Conservation (phyloP, 2,329 filamentous ascomycete species). For the Cytospora chrysosperma region DNA sequence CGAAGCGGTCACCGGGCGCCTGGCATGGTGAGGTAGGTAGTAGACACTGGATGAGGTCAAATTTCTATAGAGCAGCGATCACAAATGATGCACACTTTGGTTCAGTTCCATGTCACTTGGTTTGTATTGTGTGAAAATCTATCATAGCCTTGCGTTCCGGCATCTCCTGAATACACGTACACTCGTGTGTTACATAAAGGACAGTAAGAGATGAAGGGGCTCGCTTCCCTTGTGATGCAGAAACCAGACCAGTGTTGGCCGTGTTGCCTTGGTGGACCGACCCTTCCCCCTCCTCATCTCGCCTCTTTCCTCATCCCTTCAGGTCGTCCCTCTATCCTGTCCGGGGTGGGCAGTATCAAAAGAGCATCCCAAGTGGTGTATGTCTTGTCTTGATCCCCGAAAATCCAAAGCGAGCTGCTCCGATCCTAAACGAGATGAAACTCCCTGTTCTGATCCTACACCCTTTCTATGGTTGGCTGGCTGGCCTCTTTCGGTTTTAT, state of each 20-base stretch:
- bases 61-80: neutral
- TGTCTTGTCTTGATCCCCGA: neutral
- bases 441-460: slow-evolving; percentile 5
- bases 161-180: slow-evolving; percentile 16
- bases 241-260: slow-evolving; percentile 4
- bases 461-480: slow-evolving; percentile 20
- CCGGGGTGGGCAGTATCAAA: slow-evolving; percentile 4
- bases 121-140: slow-evolving; percentile 10
- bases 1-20: neutral
- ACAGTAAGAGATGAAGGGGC: slow-evolving; percentile 15
- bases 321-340: neutral
- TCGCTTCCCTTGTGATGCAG: slow-evolving; percentile 17
- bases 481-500: slow-evolving; percentile 14
- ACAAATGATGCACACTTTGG: neutral
- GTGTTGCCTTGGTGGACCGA: neutral
- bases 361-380: slow-evolving; percentile 2
- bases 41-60: neutral
- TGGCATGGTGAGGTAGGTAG: neutral
- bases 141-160: slow-evolving; percentile 20
- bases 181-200: slow-evolving; percentile 20
- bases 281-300: neutral
- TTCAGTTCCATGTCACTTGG: neutral
- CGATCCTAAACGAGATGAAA: slow-evolving; percentile 7
- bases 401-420: slow-evolving; percentile 20
- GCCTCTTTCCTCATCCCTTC: neutral